Evolutionary conservation across 495 filamentous ascomycete species (phyloP).

Genomic region (Evansstolkia leycettana): DNA sequence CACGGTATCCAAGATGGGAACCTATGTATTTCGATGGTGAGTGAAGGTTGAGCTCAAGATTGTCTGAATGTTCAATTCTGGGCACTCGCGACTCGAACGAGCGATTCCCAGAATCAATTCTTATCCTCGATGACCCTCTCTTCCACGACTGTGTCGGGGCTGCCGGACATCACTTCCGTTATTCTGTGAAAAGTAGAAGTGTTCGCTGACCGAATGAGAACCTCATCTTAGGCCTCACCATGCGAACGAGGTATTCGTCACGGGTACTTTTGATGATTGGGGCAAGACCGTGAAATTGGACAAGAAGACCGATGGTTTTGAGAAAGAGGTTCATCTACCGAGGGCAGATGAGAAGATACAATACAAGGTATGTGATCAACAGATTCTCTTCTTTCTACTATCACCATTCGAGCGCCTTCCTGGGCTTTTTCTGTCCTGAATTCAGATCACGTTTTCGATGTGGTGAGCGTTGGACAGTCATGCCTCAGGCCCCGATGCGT

Average conservation of each 20-base stretch:
- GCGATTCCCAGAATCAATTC: not conserved
- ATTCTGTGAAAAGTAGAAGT: too few relatives aligned
- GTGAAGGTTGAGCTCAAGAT: slow-evolving; percentile 8
- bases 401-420: too few relatives aligned
- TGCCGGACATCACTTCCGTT: too few relatives aligned
- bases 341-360: slow-evolving; percentile 50
- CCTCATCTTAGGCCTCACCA: slow-evolving; percentile 48
- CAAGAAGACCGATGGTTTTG: slow-evolving; percentile 54
- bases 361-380: slow-evolving; percentile 66
- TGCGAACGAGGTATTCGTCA: slow-evolving; percentile 83
- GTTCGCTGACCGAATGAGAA: not conserved
- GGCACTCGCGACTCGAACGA: not conserved
- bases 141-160: not conserved
- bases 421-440: too few relatives aligned
- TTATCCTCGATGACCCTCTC: not conserved
- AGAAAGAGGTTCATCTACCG: slow-evolving; percentile 66
- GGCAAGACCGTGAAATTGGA: slow-evolving; percentile 68
- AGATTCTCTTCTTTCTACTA: slow-evolving; percentile 3
- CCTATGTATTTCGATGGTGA: slow-evolving; percentile 33
- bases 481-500: too few relatives aligned
- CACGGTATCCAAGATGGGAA: slow-evolving; percentile 24
- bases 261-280: slow-evolving; percentile 95
- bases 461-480: too few relatives aligned
- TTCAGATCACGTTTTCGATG: too few relatives aligned
- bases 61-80: too few relatives aligned